Evolutionary conservation across 2,329 filamentous ascomycete genomes (phyloP), one percentile per base, ranked within the genome.

Genomic region (Neofusicoccum cordaticola): DNA sequence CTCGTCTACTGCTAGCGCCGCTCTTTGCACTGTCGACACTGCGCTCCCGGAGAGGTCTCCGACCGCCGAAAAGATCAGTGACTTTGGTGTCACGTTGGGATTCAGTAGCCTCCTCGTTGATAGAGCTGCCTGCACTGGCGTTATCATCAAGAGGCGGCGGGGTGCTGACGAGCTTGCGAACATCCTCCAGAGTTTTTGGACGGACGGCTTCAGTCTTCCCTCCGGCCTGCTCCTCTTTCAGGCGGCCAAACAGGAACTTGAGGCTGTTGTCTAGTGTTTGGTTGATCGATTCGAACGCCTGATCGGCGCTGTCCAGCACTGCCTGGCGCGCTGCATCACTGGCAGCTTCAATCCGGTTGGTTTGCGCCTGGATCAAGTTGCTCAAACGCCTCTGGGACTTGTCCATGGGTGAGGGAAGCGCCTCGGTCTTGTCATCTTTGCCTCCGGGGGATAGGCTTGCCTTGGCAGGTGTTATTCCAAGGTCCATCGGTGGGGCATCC

Each of bases 231-330:
- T 88, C 83, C 75, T 97, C 93, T 67, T 90, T 92, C 19, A 97
- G 83, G 69, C 93, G 91, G 15, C 94, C 94, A 63, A 99, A 87
- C 27, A 99, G 81, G 74, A 98, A 96, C 66, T 93, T 95, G 79
- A 97, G 96, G 74, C 93, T 97, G 72, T 92, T 93, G 66, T 94
- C 93, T 3, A 98, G 82, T 53, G 92, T 96, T 72, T 86, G 93
- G 67, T 94, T 91, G 69, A 99, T 97, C 41, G 89, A 96, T 73
- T 97, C 96, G 68, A 98, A 83, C 1, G 93, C 86, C 74, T 97
- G 93, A 72, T 99, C 95, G 11, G 95, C 95, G 0, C 92, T 93
- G 69, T 86, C 93, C 66, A 96, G 86, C 31, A 84, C 78, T 19
- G 80, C 79, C n/a, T 82, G 80, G 6, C 80, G 87, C 27, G 97